A percentile compares a stretch with the other conserved stretches of the same genome.
Conservation (phyloP, 1,139 yeast species). For the Magnusiomyces suaveolens region DNA sequence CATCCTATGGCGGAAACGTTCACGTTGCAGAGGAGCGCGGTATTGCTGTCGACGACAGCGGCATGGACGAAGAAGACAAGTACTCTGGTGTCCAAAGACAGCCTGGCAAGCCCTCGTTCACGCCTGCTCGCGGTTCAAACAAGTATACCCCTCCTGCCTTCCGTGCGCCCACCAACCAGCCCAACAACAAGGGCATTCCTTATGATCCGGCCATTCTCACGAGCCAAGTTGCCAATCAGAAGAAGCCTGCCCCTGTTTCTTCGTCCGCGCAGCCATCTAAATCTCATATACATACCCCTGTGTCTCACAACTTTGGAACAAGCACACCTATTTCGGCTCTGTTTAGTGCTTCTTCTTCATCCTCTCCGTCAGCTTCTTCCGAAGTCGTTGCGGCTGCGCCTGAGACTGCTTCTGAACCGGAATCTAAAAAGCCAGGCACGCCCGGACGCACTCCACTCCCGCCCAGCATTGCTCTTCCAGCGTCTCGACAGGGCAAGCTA, state of each 20-base stretch:
- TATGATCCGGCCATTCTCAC: slow-evolving; percentile 71
- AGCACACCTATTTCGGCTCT: slow-evolving; percentile 14
- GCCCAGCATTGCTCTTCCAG: slow-evolving; percentile 13
- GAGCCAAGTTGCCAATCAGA: slow-evolving; percentile 18
- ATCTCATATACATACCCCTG: slow-evolving; percentile 2
- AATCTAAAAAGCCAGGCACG: slow-evolving; percentile 5
- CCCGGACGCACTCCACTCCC: slow-evolving; percentile 11
- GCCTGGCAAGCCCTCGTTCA: slow-evolving; percentile 3
- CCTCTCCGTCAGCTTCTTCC: neutral
- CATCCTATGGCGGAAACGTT: slow-evolving; percentile 51
- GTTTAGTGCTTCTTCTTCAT: slow-evolving; percentile 7
- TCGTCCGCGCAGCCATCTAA: slow-evolving; percentile 3
- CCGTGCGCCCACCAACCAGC: slow-evolving; percentile 34
- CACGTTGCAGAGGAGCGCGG: slow-evolving; percentile 94
- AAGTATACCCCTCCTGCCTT: slow-evolving; percentile 55
- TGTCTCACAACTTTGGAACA: slow-evolving; percentile 11
- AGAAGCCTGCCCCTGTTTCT: slow-evolving; percentile 15
- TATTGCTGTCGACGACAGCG: slow-evolving; percentile 62
- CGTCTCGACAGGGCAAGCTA: slow-evolving; percentile 10
- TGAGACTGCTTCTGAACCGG: neutral
- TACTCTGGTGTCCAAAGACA: slow-evolving; percentile 74
- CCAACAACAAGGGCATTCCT: slow-evolving; percentile 19
- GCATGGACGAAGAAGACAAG: slow-evolving; percentile 90
- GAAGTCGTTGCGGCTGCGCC: neutral
- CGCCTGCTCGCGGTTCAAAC: slow-evolving; percentile 33